phyloP scores from a whole-genome alignment of 257 asterid genomes.

The Capsicum baccatum region DNA sequence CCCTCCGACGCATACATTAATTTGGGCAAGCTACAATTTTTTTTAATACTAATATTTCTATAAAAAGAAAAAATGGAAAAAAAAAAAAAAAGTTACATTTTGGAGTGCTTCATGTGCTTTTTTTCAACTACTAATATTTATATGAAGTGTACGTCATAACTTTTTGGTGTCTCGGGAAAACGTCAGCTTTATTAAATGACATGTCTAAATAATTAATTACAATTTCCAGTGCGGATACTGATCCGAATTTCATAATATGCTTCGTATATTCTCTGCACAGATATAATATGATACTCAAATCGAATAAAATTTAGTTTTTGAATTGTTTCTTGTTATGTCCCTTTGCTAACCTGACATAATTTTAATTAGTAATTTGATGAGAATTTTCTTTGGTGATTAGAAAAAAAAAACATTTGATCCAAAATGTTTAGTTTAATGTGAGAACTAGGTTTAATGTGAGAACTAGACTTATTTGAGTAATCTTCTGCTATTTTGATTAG shows the following conservation, averaged over 20 bases:
- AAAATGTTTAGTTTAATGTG: background rate
- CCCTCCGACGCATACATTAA: conserved; percentile 11
- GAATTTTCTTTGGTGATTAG: background rate
- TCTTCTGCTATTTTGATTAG: background rate
- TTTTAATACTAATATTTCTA: background rate
- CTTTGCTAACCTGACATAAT: background rate
- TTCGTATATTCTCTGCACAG: background rate
- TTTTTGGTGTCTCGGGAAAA: background rate
- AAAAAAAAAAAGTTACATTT: background rate
- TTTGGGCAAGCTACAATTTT: background rate
- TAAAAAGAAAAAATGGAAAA: background rate
- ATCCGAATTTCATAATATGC: conserved; percentile 28
- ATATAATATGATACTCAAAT: background rate
- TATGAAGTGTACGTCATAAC: conserved; percentile 9
- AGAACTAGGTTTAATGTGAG: background rate
- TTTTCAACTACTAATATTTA: background rate
- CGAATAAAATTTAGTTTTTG: background rate
- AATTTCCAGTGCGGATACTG: background rate
- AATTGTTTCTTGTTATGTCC: background rate
- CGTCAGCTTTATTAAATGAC: background rate
- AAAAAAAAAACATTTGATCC: background rate
- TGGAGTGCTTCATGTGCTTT: background rate
- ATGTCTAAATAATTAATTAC: background rate
- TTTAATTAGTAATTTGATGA: background rate
- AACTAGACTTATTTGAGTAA: background rate